phyloP scores from a whole-genome alignment of 2,329 filamentous ascomycete genomes.

The Macrophomina tecta region DNA sequence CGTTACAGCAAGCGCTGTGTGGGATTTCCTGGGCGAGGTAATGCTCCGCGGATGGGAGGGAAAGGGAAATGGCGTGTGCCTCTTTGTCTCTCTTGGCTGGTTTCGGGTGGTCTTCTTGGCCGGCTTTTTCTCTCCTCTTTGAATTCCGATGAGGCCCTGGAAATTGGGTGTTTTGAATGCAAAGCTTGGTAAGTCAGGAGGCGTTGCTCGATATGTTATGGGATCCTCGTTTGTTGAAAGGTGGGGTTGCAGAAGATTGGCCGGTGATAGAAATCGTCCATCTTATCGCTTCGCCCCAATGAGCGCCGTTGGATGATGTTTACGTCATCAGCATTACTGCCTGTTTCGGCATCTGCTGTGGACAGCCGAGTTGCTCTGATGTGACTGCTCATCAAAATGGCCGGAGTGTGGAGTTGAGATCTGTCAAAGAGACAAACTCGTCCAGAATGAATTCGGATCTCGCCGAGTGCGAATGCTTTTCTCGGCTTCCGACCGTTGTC shows the following conservation, averaged over 20 bases:
- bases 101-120: not conserved
- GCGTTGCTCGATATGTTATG: conserved; percentile 3
- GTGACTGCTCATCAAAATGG: too few relatives aligned
- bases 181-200: conserved; percentile 9
- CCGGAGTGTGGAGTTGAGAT: too few relatives aligned
- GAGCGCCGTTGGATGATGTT: not conserved
- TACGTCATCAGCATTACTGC: conserved; percentile 23
- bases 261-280: not conserved
- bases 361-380: not conserved
- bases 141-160: not conserved
- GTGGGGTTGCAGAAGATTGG: not conserved
- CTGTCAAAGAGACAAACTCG: too few relatives aligned
- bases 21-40: too few relatives aligned
- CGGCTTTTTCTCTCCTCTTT: not conserved
- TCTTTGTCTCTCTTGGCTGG: not conserved
- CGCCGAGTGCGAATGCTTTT: not conserved
- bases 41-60: not conserved
- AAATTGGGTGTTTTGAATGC: not conserved
- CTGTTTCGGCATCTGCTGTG: conserved; percentile 16
- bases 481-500: not conserved
- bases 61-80: not conserved
- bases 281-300: conserved; percentile 6
- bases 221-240: not conserved
- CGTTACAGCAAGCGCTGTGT: not conserved
- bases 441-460: not conserved